Conservation (phyloP, 768 basidiomycete species). For the Amylocystis lapponica region DNA sequence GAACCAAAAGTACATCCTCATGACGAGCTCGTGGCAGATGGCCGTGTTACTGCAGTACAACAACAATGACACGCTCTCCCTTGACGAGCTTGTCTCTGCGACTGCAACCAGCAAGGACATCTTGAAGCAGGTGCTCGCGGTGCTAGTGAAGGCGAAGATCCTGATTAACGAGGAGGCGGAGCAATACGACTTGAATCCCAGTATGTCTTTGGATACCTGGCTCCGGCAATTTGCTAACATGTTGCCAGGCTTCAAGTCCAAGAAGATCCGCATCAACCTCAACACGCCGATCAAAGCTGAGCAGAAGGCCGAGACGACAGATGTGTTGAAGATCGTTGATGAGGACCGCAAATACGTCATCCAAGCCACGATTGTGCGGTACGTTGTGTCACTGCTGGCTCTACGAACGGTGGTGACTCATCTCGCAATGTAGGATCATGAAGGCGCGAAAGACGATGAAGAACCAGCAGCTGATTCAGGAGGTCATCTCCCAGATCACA, state of each 20-base stretch:
- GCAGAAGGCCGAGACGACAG: constrained; percentile 82
- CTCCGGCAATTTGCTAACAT: not conserved
- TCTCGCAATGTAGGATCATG: constrained; percentile 82
- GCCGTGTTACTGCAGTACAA: constrained; percentile 95
- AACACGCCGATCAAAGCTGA: constrained; percentile 94
- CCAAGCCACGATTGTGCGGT: constrained; percentile 90
- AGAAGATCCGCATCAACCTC: constrained; percentile 89
- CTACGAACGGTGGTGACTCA: too few species aligned
- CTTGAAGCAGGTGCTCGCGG: constrained; percentile 61
- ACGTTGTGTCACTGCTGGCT: too few species aligned
- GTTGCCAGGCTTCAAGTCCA: constrained; percentile 79
- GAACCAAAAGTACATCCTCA: constrained; percentile 92
- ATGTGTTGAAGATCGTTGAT: constrained; percentile 91
- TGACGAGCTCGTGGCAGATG: constrained; percentile 94
- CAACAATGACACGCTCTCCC: constrained; percentile 76
- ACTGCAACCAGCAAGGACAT: constrained; percentile 80
- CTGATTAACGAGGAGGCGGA: constrained; percentile 84
- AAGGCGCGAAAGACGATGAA: constrained; percentile 95
- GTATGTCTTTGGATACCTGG: constrained; percentile 31
- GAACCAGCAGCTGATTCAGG: constrained; percentile 84
- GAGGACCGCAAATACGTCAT: constrained; percentile 97
- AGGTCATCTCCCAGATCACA: constrained; percentile 86
- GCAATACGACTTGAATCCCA: constrained; percentile 89
- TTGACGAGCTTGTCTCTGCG: constrained; percentile 72
- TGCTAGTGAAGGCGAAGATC: constrained; percentile 76